Percentiles rank a stretch among this genome's conserved stretches.
phyloP scores from a whole-genome alignment of 2,329 filamentous ascomycete genomes.

The Hypoxylon sp. region DNA sequence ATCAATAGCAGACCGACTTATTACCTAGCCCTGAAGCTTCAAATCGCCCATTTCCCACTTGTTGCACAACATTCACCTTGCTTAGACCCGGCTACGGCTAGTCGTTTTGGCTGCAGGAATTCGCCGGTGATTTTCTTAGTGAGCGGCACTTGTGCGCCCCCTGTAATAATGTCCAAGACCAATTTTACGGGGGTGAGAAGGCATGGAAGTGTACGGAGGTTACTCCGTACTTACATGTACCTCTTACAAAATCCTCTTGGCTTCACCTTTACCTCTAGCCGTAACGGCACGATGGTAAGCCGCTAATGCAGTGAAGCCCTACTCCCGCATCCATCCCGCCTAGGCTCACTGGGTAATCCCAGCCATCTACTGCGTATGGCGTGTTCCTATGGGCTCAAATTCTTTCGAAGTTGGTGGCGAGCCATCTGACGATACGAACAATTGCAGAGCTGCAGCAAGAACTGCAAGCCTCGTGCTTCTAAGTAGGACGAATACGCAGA shows the following conservation, averaged over 20 bases:
- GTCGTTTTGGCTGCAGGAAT: constrained; percentile 7
- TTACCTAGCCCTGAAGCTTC: constrained; percentile 4
- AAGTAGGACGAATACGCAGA: constrained; percentile 15
- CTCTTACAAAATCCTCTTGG: neutral
- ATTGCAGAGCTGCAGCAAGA: neutral
- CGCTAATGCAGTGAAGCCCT: constrained; percentile 34
- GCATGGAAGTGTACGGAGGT: neutral
- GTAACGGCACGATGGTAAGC: constrained; percentile 18
- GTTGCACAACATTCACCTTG: neutral
- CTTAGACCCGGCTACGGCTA: constrained; percentile 7
- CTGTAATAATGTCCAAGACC: constrained; percentile 19
- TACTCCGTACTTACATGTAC: constrained; percentile 1
- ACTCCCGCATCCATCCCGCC: constrained; percentile 31
- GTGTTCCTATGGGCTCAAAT: constrained; percentile 16
- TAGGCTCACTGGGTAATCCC: constrained; percentile 17
- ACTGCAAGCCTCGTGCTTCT: constrained; percentile 5
- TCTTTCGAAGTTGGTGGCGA: constrained; percentile 9
- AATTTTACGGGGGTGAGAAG: neutral
- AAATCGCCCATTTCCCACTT: neutral
- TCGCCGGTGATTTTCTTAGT: constrained; percentile 22
- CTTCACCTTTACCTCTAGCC: neutral
- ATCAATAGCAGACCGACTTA: constrained; percentile 7
- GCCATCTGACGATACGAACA: constrained; percentile 6
- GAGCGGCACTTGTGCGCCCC: constrained; percentile 29
- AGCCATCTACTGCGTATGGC: constrained; percentile 7